A percentile compares a stretch with the other conserved stretches of the same genome.
These are phyloP conservation scores for Pisolithus orientalis DNA, from an alignment of 768 basidiomycete species.

Conservation along the genomic window DNA sequence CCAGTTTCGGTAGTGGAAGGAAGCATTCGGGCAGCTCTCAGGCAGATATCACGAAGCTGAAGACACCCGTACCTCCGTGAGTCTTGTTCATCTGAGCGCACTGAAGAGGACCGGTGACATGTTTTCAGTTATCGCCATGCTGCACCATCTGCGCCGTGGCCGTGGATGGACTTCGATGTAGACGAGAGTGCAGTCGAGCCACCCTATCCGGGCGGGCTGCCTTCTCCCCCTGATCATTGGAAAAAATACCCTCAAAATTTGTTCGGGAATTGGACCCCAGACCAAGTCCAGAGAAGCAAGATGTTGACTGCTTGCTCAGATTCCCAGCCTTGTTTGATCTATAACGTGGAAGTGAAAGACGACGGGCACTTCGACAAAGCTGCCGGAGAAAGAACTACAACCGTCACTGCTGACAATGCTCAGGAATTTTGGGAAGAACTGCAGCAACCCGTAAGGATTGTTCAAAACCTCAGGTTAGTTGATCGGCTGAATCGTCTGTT, in stretches of 20 bases:
- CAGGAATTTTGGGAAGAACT: slow-evolving; percentile 26
- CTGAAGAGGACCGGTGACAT: background rate
- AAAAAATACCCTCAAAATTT: slow-evolving; percentile 42
- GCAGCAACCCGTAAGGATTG: slow-evolving; percentile 15
- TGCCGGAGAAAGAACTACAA: background rate
- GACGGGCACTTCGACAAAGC: slow-evolving; percentile 13
- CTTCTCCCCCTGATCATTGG: slow-evolving; percentile 17
- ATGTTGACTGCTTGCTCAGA: slow-evolving; percentile 24
- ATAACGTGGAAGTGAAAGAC: slow-evolving; percentile 15
- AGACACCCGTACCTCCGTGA: slow-evolving; percentile 23
- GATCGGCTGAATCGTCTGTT: background rate
- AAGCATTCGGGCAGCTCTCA: background rate
- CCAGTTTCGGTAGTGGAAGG: background rate
- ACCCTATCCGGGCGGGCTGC: too few species aligned
- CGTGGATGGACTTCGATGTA: slow-evolving; percentile 21
- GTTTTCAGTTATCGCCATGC: slow-evolving; percentile 13
- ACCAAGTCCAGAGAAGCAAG: slow-evolving; percentile 32
- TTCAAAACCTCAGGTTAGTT: background rate
- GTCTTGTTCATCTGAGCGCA: background rate
- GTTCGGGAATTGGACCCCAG: slow-evolving; percentile 51
- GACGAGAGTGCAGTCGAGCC: background rate
- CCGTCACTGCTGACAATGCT: slow-evolving; percentile 11
- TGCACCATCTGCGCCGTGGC: slow-evolving; percentile 28
- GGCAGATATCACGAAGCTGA: slow-evolving; percentile 7
- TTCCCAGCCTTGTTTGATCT: slow-evolving; percentile 10